Percentiles rank a stretch among this genome's conserved stretches.
Evolutionary conservation across 306 rosid genomes (phyloP).

Genomic region (Astragalus membranaceus): DNA sequence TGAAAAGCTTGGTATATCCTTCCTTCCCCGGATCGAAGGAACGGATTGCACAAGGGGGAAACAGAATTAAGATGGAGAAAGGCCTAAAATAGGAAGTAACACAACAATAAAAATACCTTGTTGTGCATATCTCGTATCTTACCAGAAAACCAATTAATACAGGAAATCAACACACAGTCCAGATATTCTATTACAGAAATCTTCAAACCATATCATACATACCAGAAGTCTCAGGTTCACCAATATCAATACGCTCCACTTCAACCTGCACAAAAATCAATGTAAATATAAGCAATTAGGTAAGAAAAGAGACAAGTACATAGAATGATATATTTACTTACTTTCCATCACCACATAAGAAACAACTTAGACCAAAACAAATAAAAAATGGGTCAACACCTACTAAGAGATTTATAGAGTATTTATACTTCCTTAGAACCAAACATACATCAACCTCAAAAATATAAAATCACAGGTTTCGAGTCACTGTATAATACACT

Average conservation of each 20-base stretch:
- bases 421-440: constrained; percentile 9
- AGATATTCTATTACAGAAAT: constrained; percentile 6
- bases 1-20: neutral
- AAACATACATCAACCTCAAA: too few species aligned
- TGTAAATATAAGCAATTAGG: constrained; percentile 4
- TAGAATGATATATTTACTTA: neutral
- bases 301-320: neutral
- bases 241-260: constrained; percentile 84
- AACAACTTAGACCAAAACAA: neutral
- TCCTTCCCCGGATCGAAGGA: neutral
- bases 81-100: neutral
- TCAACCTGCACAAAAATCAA: constrained; percentile 58
- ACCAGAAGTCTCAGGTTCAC: constrained; percentile 68
- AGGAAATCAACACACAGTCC: neutral
- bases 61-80: neutral
- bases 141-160: constrained; percentile 11
- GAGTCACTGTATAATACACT: neutral
- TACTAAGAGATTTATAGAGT: neutral
- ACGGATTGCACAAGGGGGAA: neutral
- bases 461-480: constrained; percentile 6
- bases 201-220: constrained; percentile 16
- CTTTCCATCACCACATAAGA: constrained; percentile 1
- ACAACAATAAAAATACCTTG: neutral
- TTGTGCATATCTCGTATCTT: neutral
- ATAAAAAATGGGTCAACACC: neutral